Evolutionary conservation across 78 protist genomes (phyloP).

Genomic region (Salpingoeca rosetta): DNA sequence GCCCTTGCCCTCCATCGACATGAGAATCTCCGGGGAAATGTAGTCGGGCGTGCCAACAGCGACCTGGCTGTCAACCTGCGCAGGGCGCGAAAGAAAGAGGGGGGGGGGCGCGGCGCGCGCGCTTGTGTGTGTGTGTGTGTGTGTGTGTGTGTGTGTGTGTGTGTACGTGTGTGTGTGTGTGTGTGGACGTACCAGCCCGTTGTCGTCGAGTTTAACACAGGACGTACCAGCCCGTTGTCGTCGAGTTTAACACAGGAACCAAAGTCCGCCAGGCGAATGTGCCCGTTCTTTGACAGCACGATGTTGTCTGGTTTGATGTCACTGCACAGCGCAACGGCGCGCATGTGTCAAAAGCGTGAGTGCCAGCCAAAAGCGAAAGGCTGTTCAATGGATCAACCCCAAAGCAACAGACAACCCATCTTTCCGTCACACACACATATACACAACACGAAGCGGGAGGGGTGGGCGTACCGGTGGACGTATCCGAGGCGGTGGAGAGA

Average conservation of each 20-base stretch:
- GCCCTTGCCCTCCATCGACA: background rate
- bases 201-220: background rate
- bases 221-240: too few species aligned
- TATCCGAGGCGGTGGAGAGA: constrained; percentile 64
- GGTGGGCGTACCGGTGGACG: constrained; percentile 5
- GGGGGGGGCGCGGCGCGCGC: background rate
- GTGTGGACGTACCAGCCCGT: too few species aligned
- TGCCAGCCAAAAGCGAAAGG: too few species aligned
- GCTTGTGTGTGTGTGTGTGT: too few species aligned
- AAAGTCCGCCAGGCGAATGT: constrained; percentile 45
- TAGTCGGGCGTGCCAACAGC: constrained; percentile 72
- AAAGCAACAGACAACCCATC: too few species aligned
- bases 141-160: background rate
- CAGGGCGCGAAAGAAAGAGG: background rate
- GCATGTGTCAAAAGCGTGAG: background rate
- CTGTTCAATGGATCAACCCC: too few species aligned
- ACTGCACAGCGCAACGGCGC: constrained; percentile 42
- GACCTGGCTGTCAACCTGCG: background rate
- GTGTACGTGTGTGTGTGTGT: background rate
- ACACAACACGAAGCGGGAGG: background rate
- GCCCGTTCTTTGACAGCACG: constrained; percentile 32
- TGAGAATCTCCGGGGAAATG: constrained; percentile 69
- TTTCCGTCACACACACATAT: background rate
- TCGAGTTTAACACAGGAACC: constrained; percentile 6
- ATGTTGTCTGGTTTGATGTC: constrained; percentile 88